These are phyloP conservation scores for Aspergillus nidulans DNA, from an alignment of 495 filamentous ascomycete species.

Conservation along the genomic window DNA sequence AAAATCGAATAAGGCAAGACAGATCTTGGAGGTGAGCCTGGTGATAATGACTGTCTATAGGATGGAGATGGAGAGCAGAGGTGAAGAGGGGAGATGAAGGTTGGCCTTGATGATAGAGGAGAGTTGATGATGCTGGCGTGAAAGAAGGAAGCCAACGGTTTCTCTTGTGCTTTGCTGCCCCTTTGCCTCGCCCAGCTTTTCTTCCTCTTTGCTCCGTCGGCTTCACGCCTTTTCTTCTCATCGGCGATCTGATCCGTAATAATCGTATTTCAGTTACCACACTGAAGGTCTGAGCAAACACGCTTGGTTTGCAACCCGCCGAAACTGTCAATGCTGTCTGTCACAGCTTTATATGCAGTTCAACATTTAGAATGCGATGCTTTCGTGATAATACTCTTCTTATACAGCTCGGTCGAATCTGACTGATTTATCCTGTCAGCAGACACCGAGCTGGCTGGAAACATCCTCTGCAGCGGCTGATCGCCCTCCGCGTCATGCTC, in stretches of 20 bases:
- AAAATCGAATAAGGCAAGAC: background rate
- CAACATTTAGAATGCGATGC: background rate
- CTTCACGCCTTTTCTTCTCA: slow-evolving; percentile 2
- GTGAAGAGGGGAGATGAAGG: slow-evolving; percentile 5
- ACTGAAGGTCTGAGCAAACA: background rate
- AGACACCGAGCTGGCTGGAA: background rate
- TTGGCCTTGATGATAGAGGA: background rate
- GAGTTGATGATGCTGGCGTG: background rate
- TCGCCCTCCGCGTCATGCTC: background rate
- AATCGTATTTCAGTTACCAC: slow-evolving; percentile 9
- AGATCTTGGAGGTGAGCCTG: slow-evolving; percentile 9
- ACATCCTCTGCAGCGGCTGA: background rate
- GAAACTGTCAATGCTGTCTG: background rate
- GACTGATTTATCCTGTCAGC: background rate
- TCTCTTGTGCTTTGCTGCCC: slow-evolving; percentile 1
- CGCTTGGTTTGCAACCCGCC: slow-evolving; percentile 1
- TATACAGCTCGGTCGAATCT: background rate
- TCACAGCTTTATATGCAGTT: background rate
- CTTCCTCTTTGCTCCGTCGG: slow-evolving; percentile 10
- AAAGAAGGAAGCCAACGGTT: background rate
- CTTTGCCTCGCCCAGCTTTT: slow-evolving; percentile 8
- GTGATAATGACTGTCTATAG: slow-evolving; percentile 1
- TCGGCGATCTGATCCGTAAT: slow-evolving; percentile 9
- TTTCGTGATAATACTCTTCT: background rate
- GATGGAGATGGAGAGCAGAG: background rate